These are phyloP conservation scores for Cladosporium colombiae DNA, from an alignment of 2,329 filamentous ascomycete genomes.

Conservation along the genomic window DNA sequence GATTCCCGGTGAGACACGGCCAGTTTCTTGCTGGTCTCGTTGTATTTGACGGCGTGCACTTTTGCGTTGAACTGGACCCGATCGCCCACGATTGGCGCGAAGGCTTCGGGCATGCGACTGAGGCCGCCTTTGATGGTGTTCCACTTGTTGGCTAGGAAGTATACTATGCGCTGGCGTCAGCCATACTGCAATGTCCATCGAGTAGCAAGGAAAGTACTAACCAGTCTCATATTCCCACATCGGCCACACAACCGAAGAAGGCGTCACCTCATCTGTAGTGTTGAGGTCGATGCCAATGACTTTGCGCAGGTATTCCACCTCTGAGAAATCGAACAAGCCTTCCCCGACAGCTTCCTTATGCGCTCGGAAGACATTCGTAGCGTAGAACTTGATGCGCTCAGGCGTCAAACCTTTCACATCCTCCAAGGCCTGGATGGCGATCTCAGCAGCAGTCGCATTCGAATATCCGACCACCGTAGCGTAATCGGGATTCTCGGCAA, in stretches of 20 bases:
- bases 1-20: conserved; percentile 47
- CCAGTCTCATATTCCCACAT: conserved; percentile 3
- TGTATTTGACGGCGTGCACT: conserved; percentile 11
- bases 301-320: conserved; percentile 20
- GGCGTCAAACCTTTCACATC: conserved; percentile 20
- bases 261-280: conserved; percentile 22
- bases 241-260: conserved; percentile 1
- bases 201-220: neutral
- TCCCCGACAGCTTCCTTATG: conserved; percentile 18
- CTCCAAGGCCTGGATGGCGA: conserved; percentile 14
- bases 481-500: conserved; percentile 42
- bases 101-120: conserved; percentile 60
- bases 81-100: conserved; percentile 60
- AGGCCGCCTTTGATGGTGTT: conserved; percentile 57
- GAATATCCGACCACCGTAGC: neutral
- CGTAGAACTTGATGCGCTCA: conserved; percentile 17
- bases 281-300: conserved; percentile 17
- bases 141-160: conserved; percentile 19
- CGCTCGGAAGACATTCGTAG: conserved; percentile 15
- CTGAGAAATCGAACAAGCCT: conserved; percentile 17
- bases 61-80: conserved; percentile 57
- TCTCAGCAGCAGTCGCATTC: neutral
- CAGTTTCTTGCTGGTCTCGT: conserved; percentile 35
- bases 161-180: neutral
- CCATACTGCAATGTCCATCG: neutral